phyloP scores from a whole-genome alignment of 805 yeast species.

The Scheffersomyces amazonensis region DNA sequence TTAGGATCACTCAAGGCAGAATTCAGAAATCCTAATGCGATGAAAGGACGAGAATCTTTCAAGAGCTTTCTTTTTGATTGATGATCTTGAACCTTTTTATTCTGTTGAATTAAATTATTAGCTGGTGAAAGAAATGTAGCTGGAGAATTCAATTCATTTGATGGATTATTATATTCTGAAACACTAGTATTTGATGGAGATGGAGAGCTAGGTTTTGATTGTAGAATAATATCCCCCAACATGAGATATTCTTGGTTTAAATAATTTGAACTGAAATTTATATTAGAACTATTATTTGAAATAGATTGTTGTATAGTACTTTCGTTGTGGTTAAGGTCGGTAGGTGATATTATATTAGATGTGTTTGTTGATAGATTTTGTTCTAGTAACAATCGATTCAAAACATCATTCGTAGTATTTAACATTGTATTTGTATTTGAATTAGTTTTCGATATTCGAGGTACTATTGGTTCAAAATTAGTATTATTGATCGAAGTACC shows the following conservation, averaged over 20 bases:
- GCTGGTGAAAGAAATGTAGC: background rate
- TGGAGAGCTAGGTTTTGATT: constrained; percentile 40
- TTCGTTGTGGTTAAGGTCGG: background rate
- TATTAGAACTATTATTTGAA: background rate
- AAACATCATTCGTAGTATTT: constrained; percentile 27
- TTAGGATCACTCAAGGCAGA: constrained; percentile 7
- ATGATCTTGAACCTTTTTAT: background rate
- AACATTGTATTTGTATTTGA: constrained; percentile 15
- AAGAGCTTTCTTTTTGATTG: constrained; percentile 3
- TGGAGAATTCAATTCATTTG: background rate
- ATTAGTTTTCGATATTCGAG: background rate
- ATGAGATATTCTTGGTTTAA: constrained; percentile 50
- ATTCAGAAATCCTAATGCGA: constrained; percentile 32
- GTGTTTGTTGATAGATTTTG: background rate
- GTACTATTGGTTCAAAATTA: background rate
- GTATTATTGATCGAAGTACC: too few relatives aligned
- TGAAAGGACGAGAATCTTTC: constrained; percentile 37
- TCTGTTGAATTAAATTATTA: background rate
- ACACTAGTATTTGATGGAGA: constrained; percentile 29
- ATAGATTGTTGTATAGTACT: background rate
- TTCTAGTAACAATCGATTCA: constrained; percentile 15
- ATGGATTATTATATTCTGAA: constrained; percentile 9
- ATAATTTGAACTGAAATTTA: constrained; percentile 38
- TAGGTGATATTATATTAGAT: background rate
- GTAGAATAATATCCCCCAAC: constrained; percentile 46